Evolutionary conservation across 2,329 filamentous ascomycete genomes (phyloP), one percentile per base, ranked within the genome.

Genomic region (Fusarium mundagurra): DNA sequence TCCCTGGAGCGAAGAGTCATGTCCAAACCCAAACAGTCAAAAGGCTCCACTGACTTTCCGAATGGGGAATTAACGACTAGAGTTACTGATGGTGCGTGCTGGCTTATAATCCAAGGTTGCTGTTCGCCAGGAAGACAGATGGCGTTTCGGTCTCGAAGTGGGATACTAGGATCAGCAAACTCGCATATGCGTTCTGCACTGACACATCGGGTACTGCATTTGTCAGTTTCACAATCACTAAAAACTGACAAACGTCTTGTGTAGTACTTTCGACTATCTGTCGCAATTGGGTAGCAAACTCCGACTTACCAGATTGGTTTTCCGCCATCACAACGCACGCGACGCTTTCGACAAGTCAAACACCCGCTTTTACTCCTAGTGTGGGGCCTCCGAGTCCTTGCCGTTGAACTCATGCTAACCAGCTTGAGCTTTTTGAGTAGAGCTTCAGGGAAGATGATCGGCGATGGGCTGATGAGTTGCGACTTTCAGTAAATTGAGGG

Each of bases 1-100:
- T 79, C 69, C 7, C 65, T 77, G 11, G 77, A 79, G 14, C 72
- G 75, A 9, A 74, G 66, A 6, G 77, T 72, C 77, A 79, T 78
- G 6, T 71, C 59, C 16, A 79, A 45, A 1, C 74, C 69, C 16
- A 78, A 43, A 3, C 67, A 69, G 20, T 75, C 77, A 14, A 78
- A 78, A 1, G 72, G 69, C 11, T 73, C 74, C 14, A 73, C 58
- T 7, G 73, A 55, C n/a, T 63, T 71, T 1, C 48, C 47, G 5
- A 64, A 47, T 3, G 53, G 47, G 1, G 70, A 63, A 5, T 44
- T 18, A 6, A 17, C 38, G 7, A 48, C 27, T 6, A 65, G 7
- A 27, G 58, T 41, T 11, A 16, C 16, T 8, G 62, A 55, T 2
- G 45, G 16, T 11, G 31, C 9, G 24, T 29, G 24, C 14, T 61